Evolutionary conservation across 768 basidiomycete genomes (phyloP).

Genomic region (Auricularia auricula-judae): DNA sequence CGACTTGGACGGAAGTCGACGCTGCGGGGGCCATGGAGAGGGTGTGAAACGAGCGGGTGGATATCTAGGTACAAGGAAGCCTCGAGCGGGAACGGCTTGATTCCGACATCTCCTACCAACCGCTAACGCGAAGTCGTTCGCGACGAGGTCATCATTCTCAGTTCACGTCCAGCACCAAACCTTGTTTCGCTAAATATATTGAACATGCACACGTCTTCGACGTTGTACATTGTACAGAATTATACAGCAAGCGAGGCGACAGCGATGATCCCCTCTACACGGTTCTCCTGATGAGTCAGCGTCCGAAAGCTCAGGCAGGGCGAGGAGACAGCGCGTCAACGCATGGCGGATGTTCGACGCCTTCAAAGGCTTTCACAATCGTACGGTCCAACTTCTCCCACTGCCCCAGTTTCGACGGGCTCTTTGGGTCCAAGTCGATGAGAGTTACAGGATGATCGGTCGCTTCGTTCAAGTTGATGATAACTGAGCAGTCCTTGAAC

Average conservation of each 20-base stretch:
- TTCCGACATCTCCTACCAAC: not conserved
- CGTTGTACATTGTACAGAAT: no score
- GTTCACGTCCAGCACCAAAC: not conserved
- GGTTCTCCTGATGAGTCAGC: not conserved
- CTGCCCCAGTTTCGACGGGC: slow-evolving; percentile 43
- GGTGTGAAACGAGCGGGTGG: not conserved
- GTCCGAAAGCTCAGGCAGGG: not conserved
- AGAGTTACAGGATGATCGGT: slow-evolving; percentile 36
- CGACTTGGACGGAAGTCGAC: slow-evolving; percentile 5
- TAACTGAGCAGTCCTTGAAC: slow-evolving; percentile 92
- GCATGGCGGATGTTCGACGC: not conserved
- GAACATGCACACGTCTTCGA: no score
- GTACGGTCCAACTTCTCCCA: slow-evolving; percentile 68
- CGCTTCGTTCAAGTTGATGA: slow-evolving; percentile 29
- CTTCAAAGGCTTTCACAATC: slow-evolving; percentile 37
- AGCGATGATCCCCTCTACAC: no score
- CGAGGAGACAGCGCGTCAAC: not conserved
- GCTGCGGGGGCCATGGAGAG: not conserved
- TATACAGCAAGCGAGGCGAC: no score
- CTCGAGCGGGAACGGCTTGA: not conserved
- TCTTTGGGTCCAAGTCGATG: slow-evolving; percentile 84
- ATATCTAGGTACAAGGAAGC: not conserved
- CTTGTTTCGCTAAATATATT: no score
- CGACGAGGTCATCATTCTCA: not conserved
- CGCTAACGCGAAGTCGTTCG: not conserved